These are phyloP conservation scores for Buxus sempervirens DNA, from an alignment of 164 flowering plant genomes.

Conservation along the genomic window DNA sequence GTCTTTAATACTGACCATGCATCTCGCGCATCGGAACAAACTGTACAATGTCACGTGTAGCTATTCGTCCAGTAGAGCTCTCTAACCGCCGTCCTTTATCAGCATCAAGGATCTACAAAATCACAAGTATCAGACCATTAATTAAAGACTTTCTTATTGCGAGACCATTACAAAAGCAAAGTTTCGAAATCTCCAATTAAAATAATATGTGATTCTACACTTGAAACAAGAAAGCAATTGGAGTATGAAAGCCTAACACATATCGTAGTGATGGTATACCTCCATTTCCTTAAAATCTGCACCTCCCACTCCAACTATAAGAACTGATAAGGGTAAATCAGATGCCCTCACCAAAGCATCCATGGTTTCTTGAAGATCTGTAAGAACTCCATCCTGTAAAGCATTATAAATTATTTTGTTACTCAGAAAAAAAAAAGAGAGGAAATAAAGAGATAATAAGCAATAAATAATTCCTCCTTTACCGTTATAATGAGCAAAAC, in stretches of 20 bases:
- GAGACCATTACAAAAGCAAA: not conserved
- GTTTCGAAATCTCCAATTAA: not conserved
- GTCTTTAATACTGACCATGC: constrained; percentile 40
- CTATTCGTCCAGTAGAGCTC: constrained; percentile 75
- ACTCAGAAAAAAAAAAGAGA: not conserved
- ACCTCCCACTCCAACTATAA: constrained; percentile 88
- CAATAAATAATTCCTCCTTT: not conserved
- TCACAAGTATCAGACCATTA: not conserved
- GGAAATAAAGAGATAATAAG: not conserved
- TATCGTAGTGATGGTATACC: constrained; percentile 34
- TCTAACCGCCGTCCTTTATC: constrained; percentile 68
- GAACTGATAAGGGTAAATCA: constrained; percentile 85
- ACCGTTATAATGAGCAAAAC: constrained; percentile 85
- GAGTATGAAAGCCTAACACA: not conserved
- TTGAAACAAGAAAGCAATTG: not conserved
- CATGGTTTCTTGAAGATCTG: constrained; percentile 78
- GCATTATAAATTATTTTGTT: not conserved
- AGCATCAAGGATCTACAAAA: constrained; percentile 77
- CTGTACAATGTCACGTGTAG: constrained; percentile 84
- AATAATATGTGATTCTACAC: not conserved
- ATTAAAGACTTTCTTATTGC: not conserved
- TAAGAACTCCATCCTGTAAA: constrained; percentile 81
- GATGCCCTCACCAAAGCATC: constrained; percentile 91
- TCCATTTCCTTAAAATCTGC: constrained; percentile 90
- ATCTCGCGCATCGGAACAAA: constrained; percentile 83